These are phyloP conservation scores for Cyclotella sp. DNA, from an alignment of 108 stramenopile genomes.

Conservation along the genomic window DNA sequence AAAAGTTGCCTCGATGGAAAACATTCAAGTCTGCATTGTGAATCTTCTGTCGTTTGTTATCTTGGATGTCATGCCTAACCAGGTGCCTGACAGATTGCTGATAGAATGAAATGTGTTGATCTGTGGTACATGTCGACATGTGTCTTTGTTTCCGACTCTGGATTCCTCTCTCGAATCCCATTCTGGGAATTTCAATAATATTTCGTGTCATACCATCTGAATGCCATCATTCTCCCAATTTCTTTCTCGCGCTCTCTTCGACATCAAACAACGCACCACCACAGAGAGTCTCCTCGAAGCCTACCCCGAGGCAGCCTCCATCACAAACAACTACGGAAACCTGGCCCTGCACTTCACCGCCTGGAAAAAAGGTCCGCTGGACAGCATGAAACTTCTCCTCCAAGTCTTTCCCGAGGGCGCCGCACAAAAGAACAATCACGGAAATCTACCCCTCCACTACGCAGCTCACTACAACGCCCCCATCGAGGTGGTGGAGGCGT, in stretches of 20 bases:
- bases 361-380: constrained; percentile 90
- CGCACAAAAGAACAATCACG: constrained; percentile 88
- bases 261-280: not conserved
- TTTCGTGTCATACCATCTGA: not conserved
- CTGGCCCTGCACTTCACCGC: constrained; percentile 86
- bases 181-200: not conserved
- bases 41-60: too few species aligned
- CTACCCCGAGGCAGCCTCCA: constrained; percentile 84
- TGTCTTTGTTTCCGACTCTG: too few species aligned
- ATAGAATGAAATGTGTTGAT: too few species aligned
- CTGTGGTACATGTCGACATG: too few species aligned
- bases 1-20: too few species aligned
- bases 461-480: constrained; percentile 91
- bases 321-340: constrained; percentile 91
- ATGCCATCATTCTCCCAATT: not conserved
- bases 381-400: constrained; percentile 77
- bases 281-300: constrained; percentile 83
- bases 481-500: constrained; percentile 82
- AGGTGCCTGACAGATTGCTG: too few species aligned
- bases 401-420: constrained; percentile 87
- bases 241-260: not conserved
- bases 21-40: too few species aligned
- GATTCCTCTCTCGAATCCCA: not conserved
- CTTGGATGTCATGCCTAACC: too few species aligned
- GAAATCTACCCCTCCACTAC: constrained; percentile 84